These are phyloP conservation scores for Gossypium trilobum DNA, from an alignment of 441 rosid species.

Conservation along the genomic window DNA sequence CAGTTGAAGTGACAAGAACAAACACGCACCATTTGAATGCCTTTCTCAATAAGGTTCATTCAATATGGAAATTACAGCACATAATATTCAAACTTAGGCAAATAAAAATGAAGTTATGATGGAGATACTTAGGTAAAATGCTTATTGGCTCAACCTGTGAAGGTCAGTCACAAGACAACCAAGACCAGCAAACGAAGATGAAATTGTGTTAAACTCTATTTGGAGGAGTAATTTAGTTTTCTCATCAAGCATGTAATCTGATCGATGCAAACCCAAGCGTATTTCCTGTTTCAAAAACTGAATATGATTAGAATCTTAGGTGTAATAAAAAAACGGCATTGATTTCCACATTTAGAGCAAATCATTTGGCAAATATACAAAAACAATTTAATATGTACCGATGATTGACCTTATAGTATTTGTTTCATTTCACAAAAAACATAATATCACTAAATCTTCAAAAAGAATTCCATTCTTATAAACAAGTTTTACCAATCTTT, in stretches of 20 bases:
- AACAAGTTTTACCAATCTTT: neutral
- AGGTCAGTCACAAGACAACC: constrained; percentile 67
- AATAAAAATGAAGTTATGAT: neutral
- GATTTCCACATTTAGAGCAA: neutral
- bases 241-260: constrained; percentile 95
- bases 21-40: neutral
- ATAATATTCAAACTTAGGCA: neutral
- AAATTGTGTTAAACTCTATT: constrained; percentile 84
- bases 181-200: constrained; percentile 79
- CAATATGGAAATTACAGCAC: neutral
- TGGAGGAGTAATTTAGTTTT: constrained; percentile 91
- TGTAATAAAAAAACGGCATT: neutral
- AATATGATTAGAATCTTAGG: constrained; percentile 11
- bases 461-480: neutral
- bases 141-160: constrained; percentile 52
- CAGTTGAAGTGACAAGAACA: neutral
- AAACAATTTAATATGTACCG: neutral
- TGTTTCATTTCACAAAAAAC: neutral
- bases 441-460: neutral
- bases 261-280: constrained; percentile 87
- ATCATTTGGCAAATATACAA: neutral
- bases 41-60: neutral
- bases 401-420: neutral
- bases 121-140: neutral
- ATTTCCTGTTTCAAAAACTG: constrained; percentile 53